Evolutionary conservation across 768 basidiomycete genomes (phyloP), one percentile per base, ranked within the genome.

Genomic region (Amyloporia xantha): DNA sequence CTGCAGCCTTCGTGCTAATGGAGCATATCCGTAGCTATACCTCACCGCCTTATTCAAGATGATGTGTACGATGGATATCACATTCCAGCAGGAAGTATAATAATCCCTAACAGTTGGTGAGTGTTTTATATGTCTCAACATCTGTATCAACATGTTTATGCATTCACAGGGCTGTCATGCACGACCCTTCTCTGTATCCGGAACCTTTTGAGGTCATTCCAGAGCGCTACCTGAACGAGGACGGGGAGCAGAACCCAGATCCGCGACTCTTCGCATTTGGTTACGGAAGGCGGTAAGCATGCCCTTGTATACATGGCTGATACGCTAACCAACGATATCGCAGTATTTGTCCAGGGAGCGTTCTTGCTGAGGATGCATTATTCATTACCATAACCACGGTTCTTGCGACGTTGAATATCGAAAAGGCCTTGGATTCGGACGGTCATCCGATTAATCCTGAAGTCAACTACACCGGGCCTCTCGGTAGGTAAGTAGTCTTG

Each of bases 351-450:
- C 28, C 51, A 0, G 61, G 60, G 1, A 50, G 42, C 11, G 41
- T 48, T 1, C 4, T 59, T 3, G 56, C 56, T 5, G 44, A 49
- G 9, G 50, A 57, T 0, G 11, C 56, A 1, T 39, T 61, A 3
- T 62, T 55, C 39, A 54, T 62, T 13, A 30, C 41, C 21, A 47
- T 53, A 10, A 54, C 58, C 9, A 45, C 35, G 19, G 13, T 58
- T 1, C 42, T 62, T 2, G 56, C 54, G 50, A 50, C 58, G 6
- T 24, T 48, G 15, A 44, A 56, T 19, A 43, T 62, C 20, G 28
- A 35, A 12, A 58, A 53, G 47, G 47, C 56, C n/a, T 42, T 49
- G 21, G 59, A 58, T 41, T 47, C 47, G 11, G 36, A 51, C 26
- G 60, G 61, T 23, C 47, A 41, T 2, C 28, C 21, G 17, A 42